Evolutionary conservation across 768 basidiomycete genomes (phyloP), one percentile per base, ranked within the genome.

Genomic region (Mycena chlorophos): DNA sequence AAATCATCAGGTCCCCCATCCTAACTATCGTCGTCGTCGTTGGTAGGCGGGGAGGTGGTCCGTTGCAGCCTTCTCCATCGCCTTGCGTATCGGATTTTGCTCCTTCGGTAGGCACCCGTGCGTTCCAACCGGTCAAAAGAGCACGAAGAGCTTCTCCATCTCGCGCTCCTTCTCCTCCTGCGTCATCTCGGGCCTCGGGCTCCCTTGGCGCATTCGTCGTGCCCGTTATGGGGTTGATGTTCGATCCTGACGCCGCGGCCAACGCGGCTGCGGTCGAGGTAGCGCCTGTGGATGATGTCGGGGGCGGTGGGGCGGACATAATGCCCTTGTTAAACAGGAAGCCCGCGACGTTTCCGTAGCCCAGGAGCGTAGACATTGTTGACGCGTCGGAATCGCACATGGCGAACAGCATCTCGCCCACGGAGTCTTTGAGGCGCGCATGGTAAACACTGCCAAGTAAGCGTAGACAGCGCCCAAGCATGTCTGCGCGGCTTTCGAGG

Each of bases 301-400:
- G 64, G 19, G 65, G 67, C 25, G 78, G 76, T 1, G 86, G 89
- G 5, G 84, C 80, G 52, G 70, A 79, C 65, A 89, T 78, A 63
- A 98, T 79, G 16, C 94, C 94, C 66, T 94, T 95, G 67, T 89
- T 86, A 75, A 93, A 95, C 23, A 99, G 78, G 78, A 93, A 90
- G 1, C 97, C 97, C 0, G 94, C 93, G 38, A 94, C 93, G 67
- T 94, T 94, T 38, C 96, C 96, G 64, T 99, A 99, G 5, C 96
- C 96, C 50, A 97, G 81, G 40, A 89, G 82, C 3, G 84, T 80
- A n/a, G 84, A 82, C 16, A 98, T 75, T 0, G 78, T 81, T 4
- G 80, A 75, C n/a, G 89, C 93, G 70, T 97, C 86, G 2, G 83
- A 86, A 58, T 91, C 88, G 61, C 89, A 91, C 63, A 94, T 78